Evolutionary conservation across 1,139 yeast genomes (phyloP).

Genomic region (Pichia sp.): DNA sequence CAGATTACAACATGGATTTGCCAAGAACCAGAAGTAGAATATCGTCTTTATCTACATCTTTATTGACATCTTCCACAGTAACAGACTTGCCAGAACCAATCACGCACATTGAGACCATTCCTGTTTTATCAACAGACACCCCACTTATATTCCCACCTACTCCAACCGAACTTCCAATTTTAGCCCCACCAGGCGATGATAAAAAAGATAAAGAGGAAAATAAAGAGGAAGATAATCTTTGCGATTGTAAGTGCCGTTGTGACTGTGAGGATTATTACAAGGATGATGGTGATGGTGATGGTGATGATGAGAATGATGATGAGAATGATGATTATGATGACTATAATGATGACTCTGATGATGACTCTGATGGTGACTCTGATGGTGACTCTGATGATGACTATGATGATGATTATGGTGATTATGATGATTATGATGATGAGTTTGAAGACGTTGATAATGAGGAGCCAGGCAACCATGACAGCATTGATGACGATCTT

Average conservation of each 20-base stretch:
- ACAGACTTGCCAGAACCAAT: too few relatives aligned
- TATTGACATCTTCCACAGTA: too few relatives aligned
- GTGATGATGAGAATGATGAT: conserved; percentile 1
- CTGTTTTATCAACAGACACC: too few relatives aligned
- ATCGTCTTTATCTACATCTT: too few relatives aligned
- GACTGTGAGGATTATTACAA: conserved; percentile 3
- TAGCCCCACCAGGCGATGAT: conserved; percentile 1
- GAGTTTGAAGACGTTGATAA: background rate
- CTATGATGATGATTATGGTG: background rate
- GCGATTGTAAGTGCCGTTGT: conserved; percentile 2
- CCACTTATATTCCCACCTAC: background rate
- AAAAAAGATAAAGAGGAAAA: conserved; percentile 1
- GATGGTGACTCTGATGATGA: conserved; percentile 1
- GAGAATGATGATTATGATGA: background rate
- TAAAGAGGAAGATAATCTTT: conserved; percentile 3
- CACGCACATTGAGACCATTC: too few relatives aligned
- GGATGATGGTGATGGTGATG: conserved; percentile 1
- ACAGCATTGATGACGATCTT: background rate
- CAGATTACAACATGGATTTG: conserved; percentile 15
- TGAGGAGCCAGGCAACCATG: conserved; percentile 1
- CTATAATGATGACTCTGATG: background rate
- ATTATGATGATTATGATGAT: background rate
- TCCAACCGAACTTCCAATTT: conserved; percentile 1
- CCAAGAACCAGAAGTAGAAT: conserved; percentile 1
- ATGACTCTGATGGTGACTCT: background rate